Conservation (phyloP, 306 rosid genomes). For the Hippophae tibetana region DNA sequence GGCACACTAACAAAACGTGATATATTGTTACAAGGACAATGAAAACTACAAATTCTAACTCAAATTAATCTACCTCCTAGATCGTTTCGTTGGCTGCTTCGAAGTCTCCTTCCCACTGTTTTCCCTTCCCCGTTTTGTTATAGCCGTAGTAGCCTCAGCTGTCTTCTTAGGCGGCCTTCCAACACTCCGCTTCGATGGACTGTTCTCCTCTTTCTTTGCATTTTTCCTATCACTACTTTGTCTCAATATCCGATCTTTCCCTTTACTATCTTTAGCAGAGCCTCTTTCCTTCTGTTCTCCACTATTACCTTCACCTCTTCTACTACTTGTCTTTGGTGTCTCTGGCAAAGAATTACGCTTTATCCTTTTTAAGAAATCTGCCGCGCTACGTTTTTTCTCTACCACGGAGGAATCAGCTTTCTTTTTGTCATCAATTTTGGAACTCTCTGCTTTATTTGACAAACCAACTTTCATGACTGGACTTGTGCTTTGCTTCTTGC, state of each 20-base stretch:
- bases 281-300: constrained; percentile 45
- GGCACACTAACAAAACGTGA: neutral
- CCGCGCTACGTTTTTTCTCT: constrained; percentile 63
- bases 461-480: neutral
- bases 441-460: constrained; percentile 17
- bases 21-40: neutral
- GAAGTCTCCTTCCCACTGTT: constrained; percentile 40
- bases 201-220: constrained; percentile 35
- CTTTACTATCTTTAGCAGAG: constrained; percentile 9
- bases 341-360: constrained; percentile 45
- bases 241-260: constrained; percentile 41
- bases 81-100: constrained; percentile 50
- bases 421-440: constrained; percentile 34
- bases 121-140: constrained; percentile 58
- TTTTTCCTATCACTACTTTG: constrained; percentile 36
- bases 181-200: constrained; percentile 57
- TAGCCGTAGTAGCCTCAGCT: constrained; percentile 26
- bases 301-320: constrained; percentile 10
- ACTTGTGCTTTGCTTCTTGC: constrained; percentile 35
- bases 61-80: constrained; percentile 35
- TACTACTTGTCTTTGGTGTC: constrained; percentile 16
- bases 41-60: neutral
- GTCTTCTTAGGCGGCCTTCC: constrained; percentile 74
- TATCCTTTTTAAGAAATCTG: constrained; percentile 79
- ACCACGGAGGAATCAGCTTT: constrained; percentile 30